These are phyloP conservation scores for Purpureocillium takamizusanense DNA, from an alignment of 2,329 filamentous ascomycete genomes.

Conservation along the genomic window DNA sequence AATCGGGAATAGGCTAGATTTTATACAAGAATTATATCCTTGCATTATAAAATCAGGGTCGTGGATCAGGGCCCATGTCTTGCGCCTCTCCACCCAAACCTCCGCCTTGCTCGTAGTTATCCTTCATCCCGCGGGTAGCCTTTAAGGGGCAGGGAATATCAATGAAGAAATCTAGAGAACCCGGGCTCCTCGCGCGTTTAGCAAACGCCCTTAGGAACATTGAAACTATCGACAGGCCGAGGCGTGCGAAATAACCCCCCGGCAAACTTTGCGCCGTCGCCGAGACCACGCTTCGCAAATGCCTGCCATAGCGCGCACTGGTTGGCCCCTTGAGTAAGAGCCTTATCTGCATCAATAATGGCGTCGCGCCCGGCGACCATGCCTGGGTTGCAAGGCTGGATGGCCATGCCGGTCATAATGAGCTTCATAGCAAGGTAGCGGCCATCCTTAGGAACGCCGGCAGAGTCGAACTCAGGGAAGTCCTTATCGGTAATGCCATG, in stretches of 20 bases:
- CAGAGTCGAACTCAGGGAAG: constrained; percentile 28
- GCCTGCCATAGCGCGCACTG: constrained; percentile 42
- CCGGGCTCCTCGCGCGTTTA: constrained; percentile 2
- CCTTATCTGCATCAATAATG: constrained; percentile 45
- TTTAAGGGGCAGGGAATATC: too few relatives aligned
- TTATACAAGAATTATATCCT: too few relatives aligned
- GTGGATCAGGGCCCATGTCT: too few relatives aligned
- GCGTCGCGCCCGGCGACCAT: constrained; percentile 44
- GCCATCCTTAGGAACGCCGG: constrained; percentile 41
- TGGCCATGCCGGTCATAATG: constrained; percentile 39
- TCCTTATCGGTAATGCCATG: constrained; percentile 37
- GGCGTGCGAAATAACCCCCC: too few relatives aligned
- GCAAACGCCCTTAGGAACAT: constrained; percentile 14
- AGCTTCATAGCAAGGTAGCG: constrained; percentile 43
- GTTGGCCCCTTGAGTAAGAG: constrained; percentile 41
- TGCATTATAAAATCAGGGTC: too few relatives aligned
- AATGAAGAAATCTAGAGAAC: too few relatives aligned
- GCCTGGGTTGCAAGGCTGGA: constrained; percentile 48
- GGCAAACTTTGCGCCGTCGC: constrained; percentile 19
- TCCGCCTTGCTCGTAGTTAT: too few relatives aligned
- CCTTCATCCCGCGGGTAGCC: neutral
- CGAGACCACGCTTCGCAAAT: constrained; percentile 49
- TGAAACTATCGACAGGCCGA: constrained; percentile 20
- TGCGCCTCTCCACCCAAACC: too few relatives aligned
- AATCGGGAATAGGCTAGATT: too few relatives aligned